Evolutionary conservation across 2,329 filamentous ascomycete genomes (phyloP).

Genomic region (Amphichorda felina): DNA sequence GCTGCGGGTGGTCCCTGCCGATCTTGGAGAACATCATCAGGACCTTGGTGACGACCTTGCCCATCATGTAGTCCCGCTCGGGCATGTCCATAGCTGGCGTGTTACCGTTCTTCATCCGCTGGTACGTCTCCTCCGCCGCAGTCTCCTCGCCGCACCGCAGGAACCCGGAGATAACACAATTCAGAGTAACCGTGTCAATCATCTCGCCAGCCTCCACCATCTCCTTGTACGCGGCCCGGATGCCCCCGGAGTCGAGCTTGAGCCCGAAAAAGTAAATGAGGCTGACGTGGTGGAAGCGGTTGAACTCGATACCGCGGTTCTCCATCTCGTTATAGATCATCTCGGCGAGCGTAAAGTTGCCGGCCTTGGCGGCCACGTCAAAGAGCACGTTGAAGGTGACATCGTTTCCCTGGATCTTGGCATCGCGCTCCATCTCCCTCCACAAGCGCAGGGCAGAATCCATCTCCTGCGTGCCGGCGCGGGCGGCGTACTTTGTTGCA

Average conservation of each 20-base stretch:
- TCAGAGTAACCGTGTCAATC: constrained; percentile 77
- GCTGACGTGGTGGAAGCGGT: constrained; percentile 71
- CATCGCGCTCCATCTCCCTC: constrained; percentile 77
- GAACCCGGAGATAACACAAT: constrained; percentile 72
- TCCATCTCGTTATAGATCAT: constrained; percentile 77
- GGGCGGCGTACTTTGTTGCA: constrained; percentile 58
- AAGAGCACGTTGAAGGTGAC: constrained; percentile 95
- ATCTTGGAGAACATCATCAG: constrained; percentile 47
- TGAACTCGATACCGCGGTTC: constrained; percentile 52
- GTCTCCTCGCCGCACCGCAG: constrained; percentile 63
- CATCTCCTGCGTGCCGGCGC: constrained; percentile 44
- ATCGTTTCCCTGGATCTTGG: constrained; percentile 51
- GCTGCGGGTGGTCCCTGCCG: constrained; percentile 39
- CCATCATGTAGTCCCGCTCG: constrained; percentile 31
- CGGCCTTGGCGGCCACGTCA: constrained; percentile 74
- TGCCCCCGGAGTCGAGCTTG: constrained; percentile 57
- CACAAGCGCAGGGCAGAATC: constrained; percentile 62
- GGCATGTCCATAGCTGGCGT: constrained; percentile 24
- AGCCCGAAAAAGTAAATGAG: constrained; percentile 78
- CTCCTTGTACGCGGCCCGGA: constrained; percentile 67
- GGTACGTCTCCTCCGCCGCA: constrained; percentile 71
- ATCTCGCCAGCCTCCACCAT: constrained; percentile 80
- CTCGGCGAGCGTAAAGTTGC: constrained; percentile 74
- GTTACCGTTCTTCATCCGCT: constrained; percentile 64
- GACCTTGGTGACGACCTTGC: constrained; percentile 38